These are phyloP conservation scores for Penicillium sumatraense DNA, from an alignment of 2,329 filamentous ascomycete genomes.

Conservation along the genomic window DNA sequence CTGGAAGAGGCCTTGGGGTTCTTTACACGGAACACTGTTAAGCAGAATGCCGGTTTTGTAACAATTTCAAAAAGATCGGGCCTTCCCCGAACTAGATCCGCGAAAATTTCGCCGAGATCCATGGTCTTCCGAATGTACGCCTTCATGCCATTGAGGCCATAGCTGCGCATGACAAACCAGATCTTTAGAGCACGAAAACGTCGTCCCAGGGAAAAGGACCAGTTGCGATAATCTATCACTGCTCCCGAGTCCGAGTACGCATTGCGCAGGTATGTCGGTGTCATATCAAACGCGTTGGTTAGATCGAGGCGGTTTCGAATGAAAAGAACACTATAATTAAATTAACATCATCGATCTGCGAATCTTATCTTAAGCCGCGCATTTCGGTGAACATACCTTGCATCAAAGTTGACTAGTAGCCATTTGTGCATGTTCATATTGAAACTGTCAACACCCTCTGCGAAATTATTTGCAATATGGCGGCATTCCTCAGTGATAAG, in stretches of 20 bases:
- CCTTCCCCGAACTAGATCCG: slow-evolving; percentile 60
- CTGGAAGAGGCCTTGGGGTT: slow-evolving; percentile 35
- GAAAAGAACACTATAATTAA: slow-evolving; percentile 72
- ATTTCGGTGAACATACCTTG: slow-evolving; percentile 42
- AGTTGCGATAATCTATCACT: slow-evolving; percentile 94
- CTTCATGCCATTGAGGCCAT: slow-evolving; percentile 76
- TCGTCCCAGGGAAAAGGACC: slow-evolving; percentile 91
- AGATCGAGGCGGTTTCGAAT: slow-evolving; percentile 76
- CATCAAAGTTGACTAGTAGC: slow-evolving; percentile 92
- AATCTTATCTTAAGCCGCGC: neutral
- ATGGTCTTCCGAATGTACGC: slow-evolving; percentile 74
- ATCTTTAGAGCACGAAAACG: slow-evolving; percentile 89
- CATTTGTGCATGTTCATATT: slow-evolving; percentile 98
- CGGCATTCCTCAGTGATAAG: slow-evolving; percentile 82
- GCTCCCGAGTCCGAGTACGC: slow-evolving; percentile 77
- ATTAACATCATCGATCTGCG: slow-evolving; percentile 7
- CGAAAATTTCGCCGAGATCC: slow-evolving; percentile 71
- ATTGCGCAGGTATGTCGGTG: slow-evolving; percentile 82
- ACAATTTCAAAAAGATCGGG: slow-evolving; percentile 76
- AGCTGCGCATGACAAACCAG: slow-evolving; percentile 89
- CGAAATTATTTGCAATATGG: slow-evolving; percentile 64
- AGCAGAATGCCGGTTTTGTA: slow-evolving; percentile 73
- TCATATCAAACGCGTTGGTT: slow-evolving; percentile 77
- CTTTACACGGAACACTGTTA: slow-evolving; percentile 75
- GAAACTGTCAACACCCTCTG: slow-evolving; percentile 77